Conservation (phyloP, 345 rosid genomes). For the Brassica carinata region DNA sequence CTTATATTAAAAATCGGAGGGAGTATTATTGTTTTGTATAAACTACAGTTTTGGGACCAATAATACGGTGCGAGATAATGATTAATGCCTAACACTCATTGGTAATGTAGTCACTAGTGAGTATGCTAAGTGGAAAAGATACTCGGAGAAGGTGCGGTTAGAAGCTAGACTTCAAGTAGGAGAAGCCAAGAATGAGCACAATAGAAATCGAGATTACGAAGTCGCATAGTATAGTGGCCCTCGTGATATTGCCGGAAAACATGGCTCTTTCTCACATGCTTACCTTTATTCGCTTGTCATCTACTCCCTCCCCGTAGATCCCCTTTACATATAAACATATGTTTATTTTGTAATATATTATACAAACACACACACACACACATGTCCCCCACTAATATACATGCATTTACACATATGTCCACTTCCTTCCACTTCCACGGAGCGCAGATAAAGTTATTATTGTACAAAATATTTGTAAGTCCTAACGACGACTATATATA, state of each 20-base stretch:
- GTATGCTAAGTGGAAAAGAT: slow-evolving; percentile 16
- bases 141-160: slow-evolving; percentile 25
- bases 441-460: not conserved
- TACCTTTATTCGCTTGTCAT: slow-evolving; percentile 36
- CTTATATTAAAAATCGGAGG: too few species aligned
- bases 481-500: not conserved
- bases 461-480: not conserved
- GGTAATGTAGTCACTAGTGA: not conserved
- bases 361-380: slow-evolving; percentile 25
- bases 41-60: not conserved
- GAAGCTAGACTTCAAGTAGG: slow-evolving; percentile 36
- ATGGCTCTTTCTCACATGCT: slow-evolving; percentile 38
- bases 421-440: slow-evolving; percentile 30
- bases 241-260: slow-evolving; percentile 41
- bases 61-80: not conserved
- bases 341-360: slow-evolving; percentile 15
- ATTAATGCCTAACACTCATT: not conserved
- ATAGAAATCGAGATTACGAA: slow-evolving; percentile 28
- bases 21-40: not conserved
- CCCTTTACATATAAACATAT: slow-evolving; percentile 16
- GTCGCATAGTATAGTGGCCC: slow-evolving; percentile 37
- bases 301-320: slow-evolving; percentile 24
- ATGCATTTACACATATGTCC: slow-evolving; percentile 38
- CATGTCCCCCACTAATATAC: slow-evolving; percentile 29
- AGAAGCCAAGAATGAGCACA: slow-evolving; percentile 37